Percentiles rank a stretch among this genome's conserved stretches.
These are phyloP conservation scores for Skeletonema menzelii DNA, from an alignment of 108 stramenopile species.

Conservation along the genomic window DNA sequence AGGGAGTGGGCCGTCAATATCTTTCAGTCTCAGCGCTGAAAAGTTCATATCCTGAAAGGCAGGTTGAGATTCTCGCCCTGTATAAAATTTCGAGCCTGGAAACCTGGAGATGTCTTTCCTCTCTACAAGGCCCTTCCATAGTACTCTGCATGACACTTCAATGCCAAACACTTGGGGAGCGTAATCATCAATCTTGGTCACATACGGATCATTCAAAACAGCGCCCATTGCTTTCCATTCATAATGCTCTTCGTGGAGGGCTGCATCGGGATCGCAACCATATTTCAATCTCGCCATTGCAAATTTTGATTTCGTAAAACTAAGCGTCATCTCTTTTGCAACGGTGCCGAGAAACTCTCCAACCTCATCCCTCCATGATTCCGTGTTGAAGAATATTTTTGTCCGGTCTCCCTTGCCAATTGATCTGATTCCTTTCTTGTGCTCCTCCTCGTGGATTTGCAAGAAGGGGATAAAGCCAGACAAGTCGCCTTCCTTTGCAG, in stretches of 20 bases:
- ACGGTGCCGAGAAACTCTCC: slow-evolving; percentile 12
- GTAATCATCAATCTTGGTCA: slow-evolving; percentile 28
- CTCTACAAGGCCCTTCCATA: slow-evolving; percentile 50
- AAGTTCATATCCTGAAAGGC: slow-evolving; percentile 65
- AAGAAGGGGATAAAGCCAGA: slow-evolving; percentile 65
- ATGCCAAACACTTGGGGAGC: slow-evolving; percentile 24
- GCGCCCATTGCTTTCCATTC: background rate
- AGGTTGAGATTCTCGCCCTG: slow-evolving; percentile 50
- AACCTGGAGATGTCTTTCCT: slow-evolving; percentile 33
- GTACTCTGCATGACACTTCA: slow-evolving; percentile 43
- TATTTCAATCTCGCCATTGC: slow-evolving; percentile 7
- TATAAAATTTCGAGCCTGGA: slow-evolving; percentile 27
- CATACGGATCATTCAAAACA: slow-evolving; percentile 6
- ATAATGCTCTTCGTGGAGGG: slow-evolving; percentile 9
- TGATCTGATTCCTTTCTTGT: slow-evolving; percentile 37
- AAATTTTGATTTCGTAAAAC: slow-evolving; percentile 12
- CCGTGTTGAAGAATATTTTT: slow-evolving; percentile 37
- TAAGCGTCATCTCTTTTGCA: slow-evolving; percentile 20
- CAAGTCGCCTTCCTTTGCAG: slow-evolving; percentile 56
- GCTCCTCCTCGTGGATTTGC: slow-evolving; percentile 59
- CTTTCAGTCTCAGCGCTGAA: slow-evolving; percentile 19
- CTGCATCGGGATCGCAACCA: background rate
- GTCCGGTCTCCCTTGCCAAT: slow-evolving; percentile 29
- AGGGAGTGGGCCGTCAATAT: slow-evolving; percentile 19
- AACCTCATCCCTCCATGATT: slow-evolving; percentile 23